Percentiles rank a stretch among this genome's conserved stretches.
Evolutionary conservation across 371 early-diverging fungal species (phyloP).

Genomic region (Coemansia sp.): DNA sequence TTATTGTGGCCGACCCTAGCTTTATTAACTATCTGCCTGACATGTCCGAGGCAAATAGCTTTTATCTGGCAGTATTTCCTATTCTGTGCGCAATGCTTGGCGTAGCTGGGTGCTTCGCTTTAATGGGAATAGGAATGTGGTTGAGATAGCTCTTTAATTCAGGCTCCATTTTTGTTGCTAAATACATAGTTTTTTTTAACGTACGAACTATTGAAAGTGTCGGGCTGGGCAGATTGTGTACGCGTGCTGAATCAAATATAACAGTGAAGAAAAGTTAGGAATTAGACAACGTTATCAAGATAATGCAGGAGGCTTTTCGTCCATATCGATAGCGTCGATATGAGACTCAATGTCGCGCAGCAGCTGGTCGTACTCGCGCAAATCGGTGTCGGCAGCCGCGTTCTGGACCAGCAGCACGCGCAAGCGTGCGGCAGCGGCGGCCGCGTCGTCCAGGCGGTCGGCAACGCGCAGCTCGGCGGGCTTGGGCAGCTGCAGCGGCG

Average conservation of each 20-base stretch:
- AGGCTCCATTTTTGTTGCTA: too few relatives aligned
- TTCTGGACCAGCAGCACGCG: slow-evolving; percentile 34
- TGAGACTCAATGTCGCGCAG: slow-evolving; percentile 24
- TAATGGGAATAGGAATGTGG: too few relatives aligned
- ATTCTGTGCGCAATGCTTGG: neutral
- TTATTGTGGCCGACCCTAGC: neutral
- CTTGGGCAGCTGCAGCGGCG: too few relatives aligned
- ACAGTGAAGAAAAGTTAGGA: too few relatives aligned
- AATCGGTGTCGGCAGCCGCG: slow-evolving; percentile 15
- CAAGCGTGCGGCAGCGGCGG: slow-evolving; percentile 22
- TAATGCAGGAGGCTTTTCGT: slow-evolving; percentile 8
- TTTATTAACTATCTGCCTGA: neutral
- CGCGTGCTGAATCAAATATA: too few relatives aligned
- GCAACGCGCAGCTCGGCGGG: neutral
- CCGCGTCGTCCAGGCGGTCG: slow-evolving; percentile 31
- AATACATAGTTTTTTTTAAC: too few relatives aligned
- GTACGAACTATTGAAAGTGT: too few relatives aligned
- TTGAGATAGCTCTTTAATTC: too few relatives aligned
- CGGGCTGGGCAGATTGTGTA: too few relatives aligned
- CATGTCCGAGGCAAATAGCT: neutral
- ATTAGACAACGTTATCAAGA: neutral
- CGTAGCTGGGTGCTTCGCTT: too few relatives aligned
- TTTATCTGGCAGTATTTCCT: neutral
- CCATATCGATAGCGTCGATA: slow-evolving; percentile 18
- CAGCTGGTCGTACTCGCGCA: slow-evolving; percentile 36